These are phyloP conservation scores for Zoysia pacifica DNA, from an alignment of 176 grass and related monocot species.

Conservation along the genomic window DNA sequence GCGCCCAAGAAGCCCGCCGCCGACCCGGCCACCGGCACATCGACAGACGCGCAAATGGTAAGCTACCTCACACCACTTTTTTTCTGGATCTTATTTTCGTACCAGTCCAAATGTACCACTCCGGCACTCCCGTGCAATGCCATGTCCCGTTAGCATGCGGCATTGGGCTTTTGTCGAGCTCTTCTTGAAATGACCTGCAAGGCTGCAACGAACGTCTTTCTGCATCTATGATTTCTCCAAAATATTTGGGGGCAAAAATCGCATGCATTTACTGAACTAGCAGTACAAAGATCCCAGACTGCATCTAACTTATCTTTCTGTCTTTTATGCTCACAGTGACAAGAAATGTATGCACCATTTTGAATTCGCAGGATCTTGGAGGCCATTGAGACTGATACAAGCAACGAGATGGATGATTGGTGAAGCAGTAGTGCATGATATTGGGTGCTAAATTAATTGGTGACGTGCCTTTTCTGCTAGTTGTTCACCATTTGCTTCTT, in stretches of 20 bases:
- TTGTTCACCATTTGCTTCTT: conserved; percentile 26
- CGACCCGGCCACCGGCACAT: conserved; percentile 27
- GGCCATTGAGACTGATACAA: conserved; percentile 42
- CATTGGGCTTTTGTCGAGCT: conserved; percentile 10
- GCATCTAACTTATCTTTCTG: background rate
- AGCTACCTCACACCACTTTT: background rate
- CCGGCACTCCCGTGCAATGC: conserved; percentile 21
- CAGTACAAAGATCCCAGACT: background rate
- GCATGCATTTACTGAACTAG: background rate
- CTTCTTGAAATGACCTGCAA: conserved; percentile 32
- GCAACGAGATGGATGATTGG: background rate
- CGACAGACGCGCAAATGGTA: conserved; percentile 45
- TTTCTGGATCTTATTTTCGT: background rate
- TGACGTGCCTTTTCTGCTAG: conserved; percentile 21
- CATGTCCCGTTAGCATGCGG: conserved; percentile 37
- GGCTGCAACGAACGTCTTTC: conserved; percentile 21
- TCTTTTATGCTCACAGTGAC: background rate
- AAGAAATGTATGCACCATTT: background rate
- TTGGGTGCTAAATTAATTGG: conserved; percentile 9
- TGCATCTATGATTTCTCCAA: conserved; percentile 34
- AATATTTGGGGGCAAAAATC: background rate
- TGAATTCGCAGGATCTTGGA: conserved; percentile 42
- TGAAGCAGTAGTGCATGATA: background rate
- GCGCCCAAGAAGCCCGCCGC: conserved; percentile 10
- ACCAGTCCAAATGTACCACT: background rate